These are phyloP conservation scores for Ceratonia siliqua DNA, from an alignment of 306 rosid genomes.

Conservation along the genomic window DNA sequence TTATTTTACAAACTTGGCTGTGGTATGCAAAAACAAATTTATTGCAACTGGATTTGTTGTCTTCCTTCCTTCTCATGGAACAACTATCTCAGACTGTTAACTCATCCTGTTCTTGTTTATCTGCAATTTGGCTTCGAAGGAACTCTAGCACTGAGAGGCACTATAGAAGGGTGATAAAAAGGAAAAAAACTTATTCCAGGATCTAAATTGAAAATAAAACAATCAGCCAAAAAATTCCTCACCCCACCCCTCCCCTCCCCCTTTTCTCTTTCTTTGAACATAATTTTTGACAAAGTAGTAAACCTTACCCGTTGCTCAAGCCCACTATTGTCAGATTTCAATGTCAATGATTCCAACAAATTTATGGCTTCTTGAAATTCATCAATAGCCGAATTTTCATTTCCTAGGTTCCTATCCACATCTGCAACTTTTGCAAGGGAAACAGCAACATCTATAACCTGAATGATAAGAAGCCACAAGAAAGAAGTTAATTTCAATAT, in stretches of 20 bases:
- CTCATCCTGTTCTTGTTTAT: slow-evolving; percentile 53
- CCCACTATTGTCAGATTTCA: slow-evolving; percentile 63
- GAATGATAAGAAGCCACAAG: slow-evolving; percentile 30
- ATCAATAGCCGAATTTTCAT: slow-evolving; percentile 69
- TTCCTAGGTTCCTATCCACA: slow-evolving; percentile 80
- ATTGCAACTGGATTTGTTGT: slow-evolving; percentile 7
- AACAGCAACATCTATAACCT: slow-evolving; percentile 84
- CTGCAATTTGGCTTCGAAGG: slow-evolving; percentile 60
- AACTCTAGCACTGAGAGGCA: slow-evolving; percentile 72
- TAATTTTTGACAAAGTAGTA: not conserved
- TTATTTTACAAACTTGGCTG: slow-evolving; percentile 25
- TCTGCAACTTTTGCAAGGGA: slow-evolving; percentile 96
- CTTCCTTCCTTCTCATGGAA: slow-evolving; percentile 8
- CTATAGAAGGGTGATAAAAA: slow-evolving; percentile 35
- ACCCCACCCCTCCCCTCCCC: too few species aligned
- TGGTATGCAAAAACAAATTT: slow-evolving; percentile 22
- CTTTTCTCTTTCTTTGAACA: not conserved
- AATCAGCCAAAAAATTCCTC: not conserved
- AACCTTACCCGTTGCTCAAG: slow-evolving; percentile 70
- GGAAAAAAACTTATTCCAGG: slow-evolving; percentile 14
- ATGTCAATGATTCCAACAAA: slow-evolving; percentile 62
- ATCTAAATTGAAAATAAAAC: slow-evolving; percentile 16
- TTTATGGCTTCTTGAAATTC: slow-evolving; percentile 88
- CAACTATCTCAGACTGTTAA: slow-evolving; percentile 32
- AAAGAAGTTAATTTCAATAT: slow-evolving; percentile 29